Base-by-base conservation (phyloP, 1,139 yeast genomes). In the Zygotorulaspora mrakii region DNA sequence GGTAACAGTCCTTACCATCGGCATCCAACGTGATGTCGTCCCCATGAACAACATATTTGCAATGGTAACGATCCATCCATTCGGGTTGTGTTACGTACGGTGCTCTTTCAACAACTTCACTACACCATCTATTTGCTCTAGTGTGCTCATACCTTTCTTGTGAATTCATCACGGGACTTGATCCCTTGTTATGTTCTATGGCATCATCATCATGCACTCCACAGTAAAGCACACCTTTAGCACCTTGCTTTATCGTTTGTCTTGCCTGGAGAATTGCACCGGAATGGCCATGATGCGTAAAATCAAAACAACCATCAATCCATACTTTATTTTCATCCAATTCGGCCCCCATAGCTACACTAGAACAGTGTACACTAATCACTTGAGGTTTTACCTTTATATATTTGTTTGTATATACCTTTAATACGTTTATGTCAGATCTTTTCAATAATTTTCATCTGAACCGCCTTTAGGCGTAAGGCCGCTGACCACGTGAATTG, bases 251-350 rank as follows among this genome's bases (percentile, higher is more conserved):
- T 17, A 55, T 52, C n/a, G 61, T 55, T 28, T 55, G 49, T 18
- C 60, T 76, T 1, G 98, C 96, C 61, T 91, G 98, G 42, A 86
- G 68, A 76, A 91, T 79, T 17, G 97, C 98, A 14, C 96, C 96
- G 1, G 96, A 95, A 55, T 91, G 98, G 26, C 91, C 98, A 57
- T 91, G 97, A 61, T 91, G 98, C 27, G 95, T 87, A 67, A 91
- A 91, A 62, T 91, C 98, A 66, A 91, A 91, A 59, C 98, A 91
- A 0, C 98, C 98, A 61, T 91, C 98, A 29, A 91, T 79, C 98
- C 97, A 91, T 47, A 88, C 80, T 31, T 71, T 50, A 26, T 49
- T 42, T 11, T 40, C 45, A 14, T 43, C 35, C 33, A 39, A 23
- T 25, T 38, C 40, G 6, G 27, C 11, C 13, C n/a, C n/a, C 27